A percentile compares a stretch with the other conserved stretches of the same genome.
Conservation (phyloP, 495 filamentous ascomycete species). For the Extremus antarcticus region DNA sequence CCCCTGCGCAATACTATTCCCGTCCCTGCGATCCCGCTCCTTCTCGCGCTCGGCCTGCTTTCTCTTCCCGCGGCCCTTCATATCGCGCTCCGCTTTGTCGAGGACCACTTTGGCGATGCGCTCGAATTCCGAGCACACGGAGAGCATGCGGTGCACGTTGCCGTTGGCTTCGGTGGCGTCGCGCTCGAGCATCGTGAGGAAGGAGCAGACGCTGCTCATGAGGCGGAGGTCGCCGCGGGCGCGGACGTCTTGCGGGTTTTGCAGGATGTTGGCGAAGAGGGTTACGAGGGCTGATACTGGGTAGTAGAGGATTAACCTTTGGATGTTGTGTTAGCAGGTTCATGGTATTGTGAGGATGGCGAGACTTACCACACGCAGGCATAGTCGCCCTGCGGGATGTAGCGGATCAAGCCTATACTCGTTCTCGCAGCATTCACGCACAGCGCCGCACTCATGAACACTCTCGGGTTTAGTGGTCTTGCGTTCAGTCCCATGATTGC, state of each 20-base stretch:
- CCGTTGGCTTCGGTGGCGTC: slow-evolving; percentile 73
- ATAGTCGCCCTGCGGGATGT: slow-evolving; percentile 90
- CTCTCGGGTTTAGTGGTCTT: slow-evolving; percentile 77
- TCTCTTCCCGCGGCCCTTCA: slow-evolving; percentile 65
- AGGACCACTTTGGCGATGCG: slow-evolving; percentile 87
- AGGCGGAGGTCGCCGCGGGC: slow-evolving; percentile 79
- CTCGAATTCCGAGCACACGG: slow-evolving; percentile 88
- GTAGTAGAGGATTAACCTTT: slow-evolving; percentile 91
- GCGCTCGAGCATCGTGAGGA: slow-evolving; percentile 66
- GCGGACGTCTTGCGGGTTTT: slow-evolving; percentile 84
- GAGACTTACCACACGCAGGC: slow-evolving; percentile 81
- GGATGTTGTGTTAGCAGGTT: background rate
- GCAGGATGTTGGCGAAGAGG: slow-evolving; percentile 90
- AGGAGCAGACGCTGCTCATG: slow-evolving; percentile 87
- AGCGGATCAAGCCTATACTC: slow-evolving; percentile 86
- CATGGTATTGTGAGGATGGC: background rate
- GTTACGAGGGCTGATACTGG: slow-evolving; percentile 93
- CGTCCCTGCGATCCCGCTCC: slow-evolving; percentile 18
- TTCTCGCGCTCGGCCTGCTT: slow-evolving; percentile 39
- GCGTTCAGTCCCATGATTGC: slow-evolving; percentile 89
- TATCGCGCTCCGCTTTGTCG: slow-evolving; percentile 79
- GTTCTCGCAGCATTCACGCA: slow-evolving; percentile 87
- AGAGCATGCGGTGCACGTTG: slow-evolving; percentile 83
- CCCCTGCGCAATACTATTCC: slow-evolving; percentile 3
- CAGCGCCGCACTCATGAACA: slow-evolving; percentile 86